These are phyloP conservation scores for Cephalotrichum gorgonifer DNA, from an alignment of 2,329 filamentous ascomycete genomes.

Conservation along the genomic window DNA sequence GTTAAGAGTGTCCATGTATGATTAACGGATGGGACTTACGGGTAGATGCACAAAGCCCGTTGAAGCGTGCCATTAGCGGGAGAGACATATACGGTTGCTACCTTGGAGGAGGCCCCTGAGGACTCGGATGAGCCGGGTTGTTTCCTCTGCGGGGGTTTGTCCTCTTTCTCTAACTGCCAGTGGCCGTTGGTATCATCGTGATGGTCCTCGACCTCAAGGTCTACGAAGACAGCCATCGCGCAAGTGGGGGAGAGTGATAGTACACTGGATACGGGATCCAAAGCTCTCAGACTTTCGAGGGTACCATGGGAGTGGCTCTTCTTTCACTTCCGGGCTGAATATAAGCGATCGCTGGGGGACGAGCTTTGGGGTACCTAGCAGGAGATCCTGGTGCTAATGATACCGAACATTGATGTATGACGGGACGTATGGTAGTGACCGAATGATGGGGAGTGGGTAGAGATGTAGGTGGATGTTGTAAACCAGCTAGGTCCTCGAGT, in stretches of 20 bases:
- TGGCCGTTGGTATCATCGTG: not conserved
- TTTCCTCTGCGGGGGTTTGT: not conserved
- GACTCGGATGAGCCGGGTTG: not conserved
- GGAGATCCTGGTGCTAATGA: too few species aligned
- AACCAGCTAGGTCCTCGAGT: too few species aligned
- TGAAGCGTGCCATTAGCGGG: not conserved
- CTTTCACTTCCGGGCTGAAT: too few species aligned
- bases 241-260: not conserved
- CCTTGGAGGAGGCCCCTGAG: not conserved
- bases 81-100: not conserved
- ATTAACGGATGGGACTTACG: not conserved
- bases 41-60: constrained; percentile 1
- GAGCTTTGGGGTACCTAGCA: too few species aligned
- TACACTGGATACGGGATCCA: not conserved
- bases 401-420: too few species aligned
- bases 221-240: not conserved
- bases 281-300: not conserved
- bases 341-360: too few species aligned
- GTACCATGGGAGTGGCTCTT: too few species aligned
- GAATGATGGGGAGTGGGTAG: too few species aligned
- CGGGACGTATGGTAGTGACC: too few species aligned
- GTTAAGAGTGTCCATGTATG: not conserved
- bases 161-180: not conserved
- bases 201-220: not conserved
- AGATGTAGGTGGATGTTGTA: too few species aligned